These are phyloP conservation scores for Talaromyces sp. DNA, from an alignment of 2,329 filamentous ascomycete genomes.

Conservation along the genomic window DNA sequence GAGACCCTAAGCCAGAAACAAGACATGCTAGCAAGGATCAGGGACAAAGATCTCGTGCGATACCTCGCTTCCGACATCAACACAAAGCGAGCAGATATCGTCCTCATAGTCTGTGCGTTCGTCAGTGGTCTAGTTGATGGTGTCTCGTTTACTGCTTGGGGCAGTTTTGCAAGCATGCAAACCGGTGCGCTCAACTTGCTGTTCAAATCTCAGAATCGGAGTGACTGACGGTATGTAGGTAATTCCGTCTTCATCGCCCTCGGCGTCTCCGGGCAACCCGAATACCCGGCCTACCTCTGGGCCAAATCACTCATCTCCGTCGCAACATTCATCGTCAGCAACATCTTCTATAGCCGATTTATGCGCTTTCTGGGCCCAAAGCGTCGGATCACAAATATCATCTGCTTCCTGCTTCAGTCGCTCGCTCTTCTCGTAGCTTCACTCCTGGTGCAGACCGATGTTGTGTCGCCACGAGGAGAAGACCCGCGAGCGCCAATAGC, in stretches of 20 bases:
- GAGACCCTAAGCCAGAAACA: conserved; percentile 2
- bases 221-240: conserved; percentile 28
- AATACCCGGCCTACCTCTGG: conserved; percentile 41
- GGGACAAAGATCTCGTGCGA: background rate
- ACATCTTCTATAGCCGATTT: conserved; percentile 41
- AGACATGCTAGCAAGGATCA: background rate
- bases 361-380: conserved; percentile 34
- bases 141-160: conserved; percentile 44
- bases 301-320: conserved; percentile 46
- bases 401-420: conserved; percentile 43
- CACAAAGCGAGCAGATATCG: conserved; percentile 28
- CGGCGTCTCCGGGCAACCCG: conserved; percentile 43
- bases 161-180: conserved; percentile 45
- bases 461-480: conserved; percentile 34
- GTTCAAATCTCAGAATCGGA: background rate
- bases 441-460: conserved; percentile 34
- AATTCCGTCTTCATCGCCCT: conserved; percentile 47
- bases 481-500: conserved; percentile 33
- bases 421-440: conserved; percentile 35
- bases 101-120: conserved; percentile 39
- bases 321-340: conserved; percentile 38
- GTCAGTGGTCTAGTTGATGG: conserved; percentile 43
- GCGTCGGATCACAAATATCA: conserved; percentile 40
- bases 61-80: conserved; percentile 24
- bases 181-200: conserved; percentile 33